Conservation (phyloP, 768 basidiomycete genomes). For the Strobilomyces confusus region DNA sequence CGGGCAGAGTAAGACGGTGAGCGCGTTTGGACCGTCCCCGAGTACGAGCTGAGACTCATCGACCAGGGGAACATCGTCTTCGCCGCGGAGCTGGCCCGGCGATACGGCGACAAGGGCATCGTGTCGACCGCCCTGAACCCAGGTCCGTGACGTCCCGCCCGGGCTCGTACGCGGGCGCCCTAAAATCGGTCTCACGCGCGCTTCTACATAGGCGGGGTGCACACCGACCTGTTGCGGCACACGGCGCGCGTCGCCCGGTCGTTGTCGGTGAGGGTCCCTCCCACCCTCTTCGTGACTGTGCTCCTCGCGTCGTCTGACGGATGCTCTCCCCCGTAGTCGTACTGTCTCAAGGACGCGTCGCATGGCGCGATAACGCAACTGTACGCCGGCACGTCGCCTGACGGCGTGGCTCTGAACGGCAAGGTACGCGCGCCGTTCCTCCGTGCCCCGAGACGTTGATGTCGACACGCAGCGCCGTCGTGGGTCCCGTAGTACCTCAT, state of each 20-base stretch:
- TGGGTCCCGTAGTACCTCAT: constrained; percentile 36
- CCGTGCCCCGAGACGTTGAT: neutral
- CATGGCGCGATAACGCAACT: constrained; percentile 48
- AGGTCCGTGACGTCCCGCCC: constrained; percentile 23
- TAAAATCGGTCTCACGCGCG: no score
- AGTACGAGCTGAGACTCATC: no score
- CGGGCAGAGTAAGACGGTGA: constrained; percentile 33
- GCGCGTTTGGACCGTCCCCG: neutral
- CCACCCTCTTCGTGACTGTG: neutral
- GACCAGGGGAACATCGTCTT: constrained; percentile 44
- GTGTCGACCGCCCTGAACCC: constrained; percentile 42
- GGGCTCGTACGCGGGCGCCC: no score
- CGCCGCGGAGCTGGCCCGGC: constrained; percentile 38
- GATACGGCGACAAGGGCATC: constrained; percentile 43
- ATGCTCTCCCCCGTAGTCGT: neutral
- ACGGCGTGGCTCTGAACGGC: constrained; percentile 40
- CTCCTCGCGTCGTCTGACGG: neutral
- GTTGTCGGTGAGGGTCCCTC: constrained; percentile 11
- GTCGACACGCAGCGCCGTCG: neutral
- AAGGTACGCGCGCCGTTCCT: constrained; percentile 31
- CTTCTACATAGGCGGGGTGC: constrained; percentile 15
- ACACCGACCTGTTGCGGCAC: constrained; percentile 25
- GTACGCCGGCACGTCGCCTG: constrained; percentile 45
- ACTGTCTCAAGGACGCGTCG: constrained; percentile 27
- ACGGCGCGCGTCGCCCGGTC: neutral